phyloP scores from a whole-genome alignment of 768 basidiomycete genomes.

The Kwoniella newhampshirensis region DNA sequence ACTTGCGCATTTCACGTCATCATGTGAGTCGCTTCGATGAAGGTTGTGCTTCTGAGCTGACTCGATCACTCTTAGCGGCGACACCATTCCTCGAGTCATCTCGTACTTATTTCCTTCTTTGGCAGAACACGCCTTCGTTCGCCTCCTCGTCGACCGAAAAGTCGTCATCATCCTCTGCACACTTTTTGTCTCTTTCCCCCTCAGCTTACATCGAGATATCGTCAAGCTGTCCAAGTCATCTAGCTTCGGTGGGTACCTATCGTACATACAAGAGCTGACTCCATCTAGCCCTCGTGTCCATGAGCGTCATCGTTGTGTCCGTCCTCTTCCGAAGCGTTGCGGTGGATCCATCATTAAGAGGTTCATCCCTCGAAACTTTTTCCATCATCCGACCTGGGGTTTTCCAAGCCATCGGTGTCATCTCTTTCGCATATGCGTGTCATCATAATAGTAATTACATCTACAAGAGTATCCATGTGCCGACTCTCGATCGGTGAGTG shows the following conservation, averaged over 20 bases:
- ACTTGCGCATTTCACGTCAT: conserved; percentile 99
- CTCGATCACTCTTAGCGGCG: conserved; percentile 59
- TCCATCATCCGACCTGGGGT: conserved; percentile 75
- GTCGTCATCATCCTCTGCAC: conserved; percentile 88
- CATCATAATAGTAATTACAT: conserved; percentile 97
- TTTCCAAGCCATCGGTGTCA: conserved; percentile 95
- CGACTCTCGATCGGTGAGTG: conserved; percentile 75
- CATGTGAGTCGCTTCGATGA: conserved; percentile 60
- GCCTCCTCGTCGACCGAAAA: conserved; percentile 76
- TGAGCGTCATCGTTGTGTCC: conserved; percentile 85
- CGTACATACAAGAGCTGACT: neutral
- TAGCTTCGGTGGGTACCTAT: conserved; percentile 68
- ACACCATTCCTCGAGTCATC: conserved; percentile 93
- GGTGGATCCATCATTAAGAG: conserved; percentile 70
- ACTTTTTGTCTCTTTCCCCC: conserved; percentile 82
- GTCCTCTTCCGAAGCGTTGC: conserved; percentile 81
- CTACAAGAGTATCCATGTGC: conserved; percentile 87
- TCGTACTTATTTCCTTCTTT: conserved; percentile 74
- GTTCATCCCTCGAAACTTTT: conserved; percentile 71
- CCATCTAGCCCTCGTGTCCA: conserved; percentile 58
- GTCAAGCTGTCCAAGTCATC: conserved; percentile 94
- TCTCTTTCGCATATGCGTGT: conserved; percentile 67
- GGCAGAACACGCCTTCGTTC: conserved; percentile 68
- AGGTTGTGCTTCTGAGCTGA: too few relatives aligned
- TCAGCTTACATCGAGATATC: conserved; percentile 94